Percentiles rank a stretch among this genome's conserved stretches.
Conservation (phyloP, 2,329 filamentous ascomycete genomes). For the Diaporthe citriasiana region DNA sequence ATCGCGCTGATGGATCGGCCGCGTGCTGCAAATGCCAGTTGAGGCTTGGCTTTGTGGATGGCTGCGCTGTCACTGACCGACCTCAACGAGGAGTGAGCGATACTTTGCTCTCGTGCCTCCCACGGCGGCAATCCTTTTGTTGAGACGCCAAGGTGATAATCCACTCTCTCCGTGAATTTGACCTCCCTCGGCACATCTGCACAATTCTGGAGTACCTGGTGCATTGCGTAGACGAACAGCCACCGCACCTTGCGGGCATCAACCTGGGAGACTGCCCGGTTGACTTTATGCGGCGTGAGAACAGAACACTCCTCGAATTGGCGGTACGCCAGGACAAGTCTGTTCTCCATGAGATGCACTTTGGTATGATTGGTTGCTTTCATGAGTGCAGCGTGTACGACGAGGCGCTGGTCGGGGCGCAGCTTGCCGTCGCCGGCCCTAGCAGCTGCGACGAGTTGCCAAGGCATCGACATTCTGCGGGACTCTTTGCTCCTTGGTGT, state of each 20-base stretch:
- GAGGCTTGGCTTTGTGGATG: slow-evolving; percentile 43
- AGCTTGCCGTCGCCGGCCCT: slow-evolving; percentile 52
- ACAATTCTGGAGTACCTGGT: slow-evolving; percentile 79
- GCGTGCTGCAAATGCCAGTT: slow-evolving; percentile 50
- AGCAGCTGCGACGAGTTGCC: slow-evolving; percentile 51
- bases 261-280: slow-evolving; percentile 68
- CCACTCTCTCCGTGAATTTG: slow-evolving; percentile 65
- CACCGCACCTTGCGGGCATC: slow-evolving; percentile 84
- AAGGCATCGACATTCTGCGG: slow-evolving; percentile 51
- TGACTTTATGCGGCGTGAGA: slow-evolving; percentile 63
- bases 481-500: slow-evolving; percentile 41
- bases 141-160: slow-evolving; percentile 69
- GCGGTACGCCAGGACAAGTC: slow-evolving; percentile 77
- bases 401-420: slow-evolving; percentile 62
- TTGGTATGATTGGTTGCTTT: slow-evolving; percentile 63
- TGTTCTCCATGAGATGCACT: slow-evolving; percentile 57
- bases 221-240: slow-evolving; percentile 80
- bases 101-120: slow-evolving; percentile 49
- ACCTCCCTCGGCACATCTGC: slow-evolving; percentile 74
- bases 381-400: slow-evolving; percentile 66
- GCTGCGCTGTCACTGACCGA: not conserved
- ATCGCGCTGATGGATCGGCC: slow-evolving; percentile 38
- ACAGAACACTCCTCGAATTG: slow-evolving; percentile 76
- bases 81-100: not conserved
- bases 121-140: slow-evolving; percentile 62